Evolutionary conservation across 495 filamentous ascomycete species (phyloP).

Genomic region (Neurospora africana): DNA sequence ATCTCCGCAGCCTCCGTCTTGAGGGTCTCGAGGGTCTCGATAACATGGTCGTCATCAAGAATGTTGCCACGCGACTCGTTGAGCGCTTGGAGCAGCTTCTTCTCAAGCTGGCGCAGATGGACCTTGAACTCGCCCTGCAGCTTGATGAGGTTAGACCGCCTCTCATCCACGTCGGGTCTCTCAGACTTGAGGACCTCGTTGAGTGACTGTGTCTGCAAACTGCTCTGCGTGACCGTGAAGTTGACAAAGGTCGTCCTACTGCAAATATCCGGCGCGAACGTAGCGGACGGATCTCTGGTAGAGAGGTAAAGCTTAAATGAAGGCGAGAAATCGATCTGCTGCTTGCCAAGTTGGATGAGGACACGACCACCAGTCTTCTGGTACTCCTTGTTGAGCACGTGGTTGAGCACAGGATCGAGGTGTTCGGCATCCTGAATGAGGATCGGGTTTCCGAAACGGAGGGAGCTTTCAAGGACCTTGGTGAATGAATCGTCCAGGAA

Average conservation of each 20-base stretch:
- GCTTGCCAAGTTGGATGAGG: conserved; percentile 93
- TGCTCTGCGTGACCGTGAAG: conserved; percentile 98
- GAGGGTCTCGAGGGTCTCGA: conserved; percentile 93
- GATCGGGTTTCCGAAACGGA: conserved; percentile 96
- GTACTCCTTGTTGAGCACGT: conserved; percentile 98
- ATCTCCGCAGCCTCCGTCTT: conserved; percentile 97
- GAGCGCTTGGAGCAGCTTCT: conserved; percentile 82
- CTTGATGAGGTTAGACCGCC: conserved; percentile 93
- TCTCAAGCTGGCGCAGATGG: conserved; percentile 92
- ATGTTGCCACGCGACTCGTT: conserved; percentile 98
- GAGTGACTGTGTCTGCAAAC: conserved; percentile 91
- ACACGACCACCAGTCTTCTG: conserved; percentile 99
- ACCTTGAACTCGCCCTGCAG: conserved; percentile 98
- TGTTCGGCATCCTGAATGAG: conserved; percentile 98
- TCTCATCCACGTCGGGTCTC: conserved; percentile 93
- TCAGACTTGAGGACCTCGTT: conserved; percentile 96
- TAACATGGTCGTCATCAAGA: conserved; percentile 94
- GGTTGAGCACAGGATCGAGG: conserved; percentile 92
- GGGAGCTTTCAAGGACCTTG: conserved; percentile 90
- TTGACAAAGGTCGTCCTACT: conserved; percentile 98
- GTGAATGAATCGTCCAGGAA: conserved; percentile 97
- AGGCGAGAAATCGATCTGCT: conserved; percentile 98
- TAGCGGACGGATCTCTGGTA: conserved; percentile 89
- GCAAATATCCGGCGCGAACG: conserved; percentile 96
- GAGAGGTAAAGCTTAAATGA: conserved; percentile 93